Evolutionary conservation across 1,284 basidiomycete species (phyloP).

Genomic region (Pseudozyma flocculosa): DNA sequence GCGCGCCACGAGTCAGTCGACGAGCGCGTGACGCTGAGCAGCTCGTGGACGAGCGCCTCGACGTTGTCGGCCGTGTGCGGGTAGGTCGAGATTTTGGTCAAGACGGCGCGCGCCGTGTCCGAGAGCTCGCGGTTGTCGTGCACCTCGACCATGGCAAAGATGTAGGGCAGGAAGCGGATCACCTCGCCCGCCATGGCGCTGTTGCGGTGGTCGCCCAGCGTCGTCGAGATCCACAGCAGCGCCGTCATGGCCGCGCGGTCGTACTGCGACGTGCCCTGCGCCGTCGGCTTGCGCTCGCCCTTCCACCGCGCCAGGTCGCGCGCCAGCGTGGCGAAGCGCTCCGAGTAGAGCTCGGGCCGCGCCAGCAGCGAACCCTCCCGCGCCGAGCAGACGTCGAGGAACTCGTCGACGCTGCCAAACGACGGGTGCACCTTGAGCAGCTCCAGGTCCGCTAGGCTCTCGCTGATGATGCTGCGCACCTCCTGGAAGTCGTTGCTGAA

Average conservation of each 20-base stretch:
- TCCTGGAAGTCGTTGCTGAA: constrained; percentile 57
- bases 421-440: constrained; percentile 66
- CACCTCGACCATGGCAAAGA: constrained; percentile 55
- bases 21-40: constrained; percentile 39
- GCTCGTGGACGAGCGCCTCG: constrained; percentile 29
- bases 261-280: constrained; percentile 57
- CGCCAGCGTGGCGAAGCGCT: constrained; percentile 63
- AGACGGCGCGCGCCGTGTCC: constrained; percentile 36
- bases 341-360: constrained; percentile 60
- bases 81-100: constrained; percentile 49
- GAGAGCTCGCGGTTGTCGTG: constrained; percentile 55
- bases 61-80: constrained; percentile 38
- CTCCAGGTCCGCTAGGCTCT: constrained; percentile 58
- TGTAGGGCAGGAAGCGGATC: constrained; percentile 51
- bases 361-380: constrained; percentile 63
- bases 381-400: constrained; percentile 68
- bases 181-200: constrained; percentile 43
- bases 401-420: constrained; percentile 68
- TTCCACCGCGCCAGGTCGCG: constrained; percentile 52
- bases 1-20: constrained; percentile 52
- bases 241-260: constrained; percentile 49
- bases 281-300: constrained; percentile 55
- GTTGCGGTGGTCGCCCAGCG: constrained; percentile 53
- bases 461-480: constrained; percentile 58
- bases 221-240: constrained; percentile 50